These are phyloP conservation scores for Persicaria tinctoria DNA, from an alignment of 148 eudicot genomes.

Conservation along the genomic window DNA sequence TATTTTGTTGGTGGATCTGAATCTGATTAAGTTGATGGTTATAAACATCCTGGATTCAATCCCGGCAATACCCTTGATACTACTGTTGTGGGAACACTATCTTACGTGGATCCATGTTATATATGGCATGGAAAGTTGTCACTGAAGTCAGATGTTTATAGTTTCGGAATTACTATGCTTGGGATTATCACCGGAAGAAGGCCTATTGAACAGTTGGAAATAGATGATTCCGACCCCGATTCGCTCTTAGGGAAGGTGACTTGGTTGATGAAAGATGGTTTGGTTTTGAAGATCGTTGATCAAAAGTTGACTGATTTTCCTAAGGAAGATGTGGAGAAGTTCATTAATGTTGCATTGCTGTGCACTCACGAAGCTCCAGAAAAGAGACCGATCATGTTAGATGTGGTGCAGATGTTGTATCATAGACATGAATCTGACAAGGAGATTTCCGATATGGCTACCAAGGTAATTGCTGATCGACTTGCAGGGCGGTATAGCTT, in stretches of 20 bases:
- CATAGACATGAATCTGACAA: too few relatives aligned
- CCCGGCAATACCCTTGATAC: too few relatives aligned
- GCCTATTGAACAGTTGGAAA: too few relatives aligned
- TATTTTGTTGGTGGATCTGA: background rate
- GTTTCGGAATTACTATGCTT: background rate
- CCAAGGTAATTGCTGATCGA: too few relatives aligned
- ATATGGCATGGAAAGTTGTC: too few relatives aligned
- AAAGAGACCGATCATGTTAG: background rate
- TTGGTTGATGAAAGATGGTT: background rate
- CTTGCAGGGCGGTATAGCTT: too few relatives aligned
- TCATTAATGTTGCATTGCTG: background rate
- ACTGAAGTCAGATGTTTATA: background rate
- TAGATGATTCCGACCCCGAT: background rate
- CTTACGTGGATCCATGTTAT: too few relatives aligned
- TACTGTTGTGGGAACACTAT: too few relatives aligned
- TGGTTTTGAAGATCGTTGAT: background rate
- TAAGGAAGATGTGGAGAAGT: background rate
- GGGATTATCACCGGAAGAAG: background rate
- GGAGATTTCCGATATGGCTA: too few relatives aligned
- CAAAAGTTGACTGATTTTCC: background rate
- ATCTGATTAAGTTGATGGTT: too few relatives aligned
- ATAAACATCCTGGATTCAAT: too few relatives aligned
- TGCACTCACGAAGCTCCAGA: background rate
- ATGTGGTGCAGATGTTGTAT: too few relatives aligned
- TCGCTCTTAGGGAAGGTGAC: background rate